A percentile compares a stretch with the other conserved stretches of the same genome.
phyloP scores from a whole-genome alignment of 2,329 filamentous ascomycete species.

The Diaporthe velutina region DNA sequence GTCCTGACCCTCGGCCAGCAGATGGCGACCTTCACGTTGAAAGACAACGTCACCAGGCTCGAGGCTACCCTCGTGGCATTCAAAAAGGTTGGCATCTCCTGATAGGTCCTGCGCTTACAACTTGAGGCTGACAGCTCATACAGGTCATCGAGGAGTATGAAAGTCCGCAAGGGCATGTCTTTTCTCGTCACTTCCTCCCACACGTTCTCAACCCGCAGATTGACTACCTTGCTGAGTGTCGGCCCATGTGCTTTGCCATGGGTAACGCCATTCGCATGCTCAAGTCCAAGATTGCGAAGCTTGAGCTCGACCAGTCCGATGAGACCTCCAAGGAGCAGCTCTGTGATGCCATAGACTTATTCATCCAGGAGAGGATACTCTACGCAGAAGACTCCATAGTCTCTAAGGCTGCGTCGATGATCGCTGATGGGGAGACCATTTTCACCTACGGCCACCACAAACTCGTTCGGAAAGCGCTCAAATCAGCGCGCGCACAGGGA shows the following conservation, averaged over 20 bases:
- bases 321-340: slow-evolving; percentile 84
- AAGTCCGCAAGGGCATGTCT: slow-evolving; percentile 85
- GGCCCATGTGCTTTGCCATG: slow-evolving; percentile 97
- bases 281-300: slow-evolving; percentile 90
- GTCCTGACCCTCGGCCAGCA: slow-evolving; percentile 89
- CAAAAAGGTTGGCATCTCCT: slow-evolving; percentile 76
- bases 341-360: slow-evolving; percentile 85
- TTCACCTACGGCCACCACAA: slow-evolving; percentile 89
- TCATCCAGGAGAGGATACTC: slow-evolving; percentile 90
- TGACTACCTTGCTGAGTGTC: slow-evolving; percentile 91
- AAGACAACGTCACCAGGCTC: slow-evolving; percentile 89
- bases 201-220: slow-evolving; percentile 96
- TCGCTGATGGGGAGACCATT: slow-evolving; percentile 83
- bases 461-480: slow-evolving; percentile 85
- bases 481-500: slow-evolving; percentile 77
- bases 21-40: slow-evolving; percentile 89
- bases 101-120: background rate
- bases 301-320: slow-evolving; percentile 89
- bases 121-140: slow-evolving; percentile 37
- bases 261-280: slow-evolving; percentile 96
- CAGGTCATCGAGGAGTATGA: slow-evolving; percentile 94
- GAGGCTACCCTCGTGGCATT: slow-evolving; percentile 91
- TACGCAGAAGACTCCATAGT: slow-evolving; percentile 90
- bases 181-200: slow-evolving; percentile 91
- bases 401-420: slow-evolving; percentile 79